Evolutionary conservation across 1,284 basidiomycete genomes (phyloP).

Genomic region (Ustilago vetiveriae): DNA sequence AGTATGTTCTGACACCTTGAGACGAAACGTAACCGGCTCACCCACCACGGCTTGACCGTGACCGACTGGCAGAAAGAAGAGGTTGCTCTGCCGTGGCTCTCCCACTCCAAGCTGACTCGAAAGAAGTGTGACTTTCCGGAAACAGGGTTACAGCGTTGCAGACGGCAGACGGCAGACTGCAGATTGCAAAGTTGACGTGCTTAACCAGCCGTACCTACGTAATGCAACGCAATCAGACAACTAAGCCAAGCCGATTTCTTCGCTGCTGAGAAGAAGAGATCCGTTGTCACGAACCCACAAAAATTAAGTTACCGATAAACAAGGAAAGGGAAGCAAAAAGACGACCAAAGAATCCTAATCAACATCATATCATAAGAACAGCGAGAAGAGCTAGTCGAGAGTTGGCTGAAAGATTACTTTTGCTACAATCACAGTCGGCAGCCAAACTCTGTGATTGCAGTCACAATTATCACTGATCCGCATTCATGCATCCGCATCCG

Average conservation of each 20-base stretch:
- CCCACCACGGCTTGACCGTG: no score
- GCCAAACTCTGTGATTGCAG: no score
- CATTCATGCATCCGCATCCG: not conserved
- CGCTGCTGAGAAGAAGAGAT: no score
- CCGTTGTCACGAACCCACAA: no score
- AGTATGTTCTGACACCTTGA: no score
- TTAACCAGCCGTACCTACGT: not conserved
- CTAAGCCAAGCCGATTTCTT: not conserved
- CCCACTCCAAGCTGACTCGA: not conserved
- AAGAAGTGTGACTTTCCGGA: slow-evolving; percentile 1
- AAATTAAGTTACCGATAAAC: not conserved
- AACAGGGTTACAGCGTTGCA: not conserved
- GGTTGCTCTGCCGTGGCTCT: not conserved
- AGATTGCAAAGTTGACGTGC: not conserved
- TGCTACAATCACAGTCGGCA: slow-evolving; percentile 6
- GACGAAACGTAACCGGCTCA: no score
- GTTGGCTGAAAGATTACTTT: not conserved
- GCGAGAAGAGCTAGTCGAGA: not conserved
- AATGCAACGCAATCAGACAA: not conserved
- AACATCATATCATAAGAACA: no score
- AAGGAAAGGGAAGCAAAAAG: no score
- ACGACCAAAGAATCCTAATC: not conserved
- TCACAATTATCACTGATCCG: not conserved
- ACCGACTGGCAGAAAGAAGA: no score
- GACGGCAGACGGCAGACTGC: not conserved